A percentile compares a stretch with the other conserved stretches of the same genome.
phyloP scores from a whole-genome alignment of 1,284 basidiomycete genomes.

The Fomitopsis betulina region DNA sequence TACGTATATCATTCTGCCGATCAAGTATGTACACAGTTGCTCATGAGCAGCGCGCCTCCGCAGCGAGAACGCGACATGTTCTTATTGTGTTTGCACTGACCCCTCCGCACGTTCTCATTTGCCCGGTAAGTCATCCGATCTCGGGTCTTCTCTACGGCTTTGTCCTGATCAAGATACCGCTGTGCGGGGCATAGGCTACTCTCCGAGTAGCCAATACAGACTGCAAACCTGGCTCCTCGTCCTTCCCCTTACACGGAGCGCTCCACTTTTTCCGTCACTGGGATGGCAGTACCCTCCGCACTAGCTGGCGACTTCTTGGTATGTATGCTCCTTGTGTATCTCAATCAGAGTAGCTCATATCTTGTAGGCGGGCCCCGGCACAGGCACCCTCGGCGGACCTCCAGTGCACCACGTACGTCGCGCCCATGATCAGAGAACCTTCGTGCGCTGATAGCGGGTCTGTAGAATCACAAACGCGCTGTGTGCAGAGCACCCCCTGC shows the following conservation, averaged over 20 bases:
- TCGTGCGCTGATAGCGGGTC: background rate
- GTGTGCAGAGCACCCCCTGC: constrained; percentile 54
- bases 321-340: background rate
- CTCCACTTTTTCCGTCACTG: background rate
- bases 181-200: background rate
- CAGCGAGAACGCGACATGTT: background rate
- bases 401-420: constrained; percentile 25
- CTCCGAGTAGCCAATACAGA: constrained; percentile 1
- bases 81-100: background rate
- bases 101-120: background rate
- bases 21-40: background rate
- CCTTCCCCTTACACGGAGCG: background rate
- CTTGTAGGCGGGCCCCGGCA: constrained; percentile 21
- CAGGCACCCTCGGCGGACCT: constrained; percentile 23
- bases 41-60: background rate
- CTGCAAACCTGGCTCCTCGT: constrained; percentile 5
- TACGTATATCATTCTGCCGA: background rate
- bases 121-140: background rate
- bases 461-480: constrained; percentile 50
- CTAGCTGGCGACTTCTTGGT: constrained; percentile 8
- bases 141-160: background rate
- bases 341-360: background rate
- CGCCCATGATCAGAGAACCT: background rate
- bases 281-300: background rate
- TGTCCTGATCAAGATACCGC: constrained; percentile 5